Evolutionary conservation across 495 filamentous ascomycete genomes (phyloP), one percentile per base, ranked within the genome.

Genomic region (Astrothelium macrocarpum): DNA sequence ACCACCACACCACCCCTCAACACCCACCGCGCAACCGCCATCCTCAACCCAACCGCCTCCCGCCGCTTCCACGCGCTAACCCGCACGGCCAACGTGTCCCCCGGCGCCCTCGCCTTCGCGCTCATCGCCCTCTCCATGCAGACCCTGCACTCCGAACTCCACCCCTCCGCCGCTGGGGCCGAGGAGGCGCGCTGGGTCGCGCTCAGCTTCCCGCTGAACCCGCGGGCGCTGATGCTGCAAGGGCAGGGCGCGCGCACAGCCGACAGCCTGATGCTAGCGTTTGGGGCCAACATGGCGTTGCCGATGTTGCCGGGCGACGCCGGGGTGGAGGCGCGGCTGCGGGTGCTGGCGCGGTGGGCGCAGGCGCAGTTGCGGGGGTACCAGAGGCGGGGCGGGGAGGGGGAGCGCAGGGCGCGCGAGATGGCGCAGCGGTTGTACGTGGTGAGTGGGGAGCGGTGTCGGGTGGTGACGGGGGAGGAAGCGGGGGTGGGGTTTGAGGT

Each of bases 131-230:
- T 77, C 60, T 56, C 67, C 3, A 77, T 75, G 75, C 74, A 74
- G 75, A 72, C 71, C 49, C 60, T 77, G n/a, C 49, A 77, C 45
- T 72, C 74, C 60, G 25, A 29, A 1, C 66, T 56, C 0, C 59
- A 69, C 36, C 74, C 73, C 4, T 23, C 61, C 18, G 66, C 70
- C 26, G 65, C 68, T 0, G 42, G 66, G n/a, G 16, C 62, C 0
- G 62, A 73, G 32, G 68, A 71, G 1, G 62, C 31, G 20, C n/a
- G n/a, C n/a, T n/a, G n/a, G n/a, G n/a, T n/a, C n/a, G n/a, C n/a
- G n/a, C n/a, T n/a, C n/a, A n/a, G n/a, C n/a, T 77, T 77, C 56
- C 74, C 74, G 1, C 67, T 77, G 14, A 77, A 75, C 46, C 74
- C 74, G 14, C 63, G 73, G 20, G 56, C 72, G 11, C 75, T 75